Percentiles rank a stretch among this genome's conserved stretches.
phyloP scores from a whole-genome alignment of 768 basidiomycete genomes.

The Leucocoprinus sp. region DNA sequence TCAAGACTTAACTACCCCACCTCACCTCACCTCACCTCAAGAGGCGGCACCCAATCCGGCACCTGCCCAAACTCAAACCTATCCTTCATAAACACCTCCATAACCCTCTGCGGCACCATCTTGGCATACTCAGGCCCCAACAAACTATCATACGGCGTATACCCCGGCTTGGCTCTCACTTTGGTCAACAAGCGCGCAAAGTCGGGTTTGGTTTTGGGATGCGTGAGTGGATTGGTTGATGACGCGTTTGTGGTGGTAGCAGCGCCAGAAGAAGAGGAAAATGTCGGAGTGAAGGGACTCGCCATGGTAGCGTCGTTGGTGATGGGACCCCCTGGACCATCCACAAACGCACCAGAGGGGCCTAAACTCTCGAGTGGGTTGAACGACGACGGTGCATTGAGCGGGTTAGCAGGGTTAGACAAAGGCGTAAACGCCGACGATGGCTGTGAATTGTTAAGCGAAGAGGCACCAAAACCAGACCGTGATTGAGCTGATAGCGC shows the following conservation, averaged over 20 bases:
- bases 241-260: neutral
- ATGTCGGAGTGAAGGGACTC: neutral
- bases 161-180: slow-evolving; percentile 34
- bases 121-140: slow-evolving; percentile 55
- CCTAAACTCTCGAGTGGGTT: no score
- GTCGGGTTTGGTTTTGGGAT: slow-evolving; percentile 6
- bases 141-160: slow-evolving; percentile 45
- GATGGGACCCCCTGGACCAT: no score
- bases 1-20: no score
- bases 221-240: neutral
- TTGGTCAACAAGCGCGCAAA: slow-evolving; percentile 9
- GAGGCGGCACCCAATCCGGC: slow-evolving; percentile 69
- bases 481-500: neutral
- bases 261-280: neutral
- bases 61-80: slow-evolving; percentile 63
- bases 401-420: neutral
- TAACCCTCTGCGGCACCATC: slow-evolving; percentile 39
- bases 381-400: neutral
- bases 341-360: no score
- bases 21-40: slow-evolving; percentile 32
- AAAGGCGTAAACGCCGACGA: slow-evolving; percentile 1
- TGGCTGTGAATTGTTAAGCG: slow-evolving; percentile 1
- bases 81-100: slow-evolving; percentile 44
- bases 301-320: neutral
- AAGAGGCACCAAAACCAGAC: slow-evolving; percentile 3